A percentile compares a stretch with the other conserved stretches of the same genome.
phyloP scores from a whole-genome alignment of 768 basidiomycete genomes.

The Xanthoconium stramineum region DNA sequence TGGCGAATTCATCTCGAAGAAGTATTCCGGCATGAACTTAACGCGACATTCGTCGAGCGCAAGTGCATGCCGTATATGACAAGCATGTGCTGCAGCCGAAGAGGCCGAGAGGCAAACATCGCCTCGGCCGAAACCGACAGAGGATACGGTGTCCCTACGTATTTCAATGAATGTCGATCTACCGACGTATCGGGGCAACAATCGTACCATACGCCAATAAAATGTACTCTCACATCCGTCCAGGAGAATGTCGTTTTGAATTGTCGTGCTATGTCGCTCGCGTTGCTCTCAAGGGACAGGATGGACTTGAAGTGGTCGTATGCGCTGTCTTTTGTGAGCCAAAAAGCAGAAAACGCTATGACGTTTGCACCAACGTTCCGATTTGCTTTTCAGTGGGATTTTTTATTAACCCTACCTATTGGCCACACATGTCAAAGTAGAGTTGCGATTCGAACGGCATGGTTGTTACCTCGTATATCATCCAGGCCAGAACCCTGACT shows the following conservation, averaged over 20 bases:
- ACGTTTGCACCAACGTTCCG: slow-evolving; percentile 16
- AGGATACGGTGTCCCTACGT: slow-evolving; percentile 64
- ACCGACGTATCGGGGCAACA: slow-evolving; percentile 5
- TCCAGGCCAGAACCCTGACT: slow-evolving; percentile 2
- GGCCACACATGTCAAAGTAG: background rate
- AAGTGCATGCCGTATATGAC: slow-evolving; percentile 61
- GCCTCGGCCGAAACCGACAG: slow-evolving; percentile 43
- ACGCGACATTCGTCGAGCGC: slow-evolving; percentile 41
- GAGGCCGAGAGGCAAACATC: slow-evolving; percentile 54
- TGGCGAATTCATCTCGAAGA: slow-evolving; percentile 27
- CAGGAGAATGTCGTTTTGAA: slow-evolving; percentile 48
- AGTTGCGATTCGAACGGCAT: background rate
- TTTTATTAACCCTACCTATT: slow-evolving; percentile 33
- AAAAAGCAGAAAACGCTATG: background rate
- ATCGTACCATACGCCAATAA: slow-evolving; percentile 49
- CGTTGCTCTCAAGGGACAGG: slow-evolving; percentile 15
- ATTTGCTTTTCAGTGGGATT: slow-evolving; percentile 32
- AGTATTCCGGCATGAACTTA: too few species aligned
- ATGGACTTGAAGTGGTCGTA: slow-evolving; percentile 8
- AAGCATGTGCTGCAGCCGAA: slow-evolving; percentile 51
- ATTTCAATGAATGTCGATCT: background rate
- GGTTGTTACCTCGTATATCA: slow-evolving; percentile 2
- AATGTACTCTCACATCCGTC: slow-evolving; percentile 43
- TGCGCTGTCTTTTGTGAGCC: background rate
- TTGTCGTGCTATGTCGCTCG: slow-evolving; percentile 12